A percentile compares a stretch with the other conserved stretches of the same genome.
phyloP scores from a whole-genome alignment of 225 moss, liverwort and hornwort genomes.

The Marchantia polymorpha region DNA sequence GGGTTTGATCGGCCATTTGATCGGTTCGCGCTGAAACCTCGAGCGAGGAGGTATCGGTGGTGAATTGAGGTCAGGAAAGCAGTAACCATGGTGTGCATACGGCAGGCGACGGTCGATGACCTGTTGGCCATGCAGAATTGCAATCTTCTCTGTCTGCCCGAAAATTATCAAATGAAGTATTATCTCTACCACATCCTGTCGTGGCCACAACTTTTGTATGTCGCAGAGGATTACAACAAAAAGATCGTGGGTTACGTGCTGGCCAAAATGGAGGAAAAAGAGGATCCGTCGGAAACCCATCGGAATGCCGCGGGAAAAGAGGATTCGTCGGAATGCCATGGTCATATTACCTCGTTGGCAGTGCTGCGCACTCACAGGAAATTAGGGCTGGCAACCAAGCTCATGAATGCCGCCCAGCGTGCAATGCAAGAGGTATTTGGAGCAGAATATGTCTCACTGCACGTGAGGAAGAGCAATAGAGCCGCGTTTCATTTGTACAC shows the following conservation, averaged over 20 bases:
- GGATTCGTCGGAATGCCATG: conserved; percentile 77
- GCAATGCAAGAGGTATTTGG: conserved; percentile 97
- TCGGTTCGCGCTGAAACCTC: background rate
- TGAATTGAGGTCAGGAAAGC: background rate
- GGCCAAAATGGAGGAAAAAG: conserved; percentile 96
- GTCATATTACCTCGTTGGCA: conserved; percentile 92
- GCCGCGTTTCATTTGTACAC: conserved; percentile 84
- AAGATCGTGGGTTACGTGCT: conserved; percentile 90
- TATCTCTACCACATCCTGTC: conserved; percentile 67
- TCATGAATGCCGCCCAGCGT: conserved; percentile 86
- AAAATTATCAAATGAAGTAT: conserved; percentile 83
- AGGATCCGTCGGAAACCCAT: conserved; percentile 69
- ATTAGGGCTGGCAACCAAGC: conserved; percentile 85
- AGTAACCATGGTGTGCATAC: conserved; percentile 84
- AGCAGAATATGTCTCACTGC: conserved; percentile 82
- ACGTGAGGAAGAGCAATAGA: conserved; percentile 85
- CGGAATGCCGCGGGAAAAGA: too few species aligned
- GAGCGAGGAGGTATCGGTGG: background rate
- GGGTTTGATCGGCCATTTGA: background rate
- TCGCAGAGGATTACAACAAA: conserved; percentile 80
- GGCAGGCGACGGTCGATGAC: conserved; percentile 93
- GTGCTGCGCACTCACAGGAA: conserved; percentile 88
- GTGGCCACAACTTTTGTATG: conserved; percentile 90
- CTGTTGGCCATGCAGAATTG: conserved; percentile 86
- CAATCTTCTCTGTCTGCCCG: conserved; percentile 88